Conservation (phyloP, 345 rosid genomes). For the Linum trigynum region DNA sequence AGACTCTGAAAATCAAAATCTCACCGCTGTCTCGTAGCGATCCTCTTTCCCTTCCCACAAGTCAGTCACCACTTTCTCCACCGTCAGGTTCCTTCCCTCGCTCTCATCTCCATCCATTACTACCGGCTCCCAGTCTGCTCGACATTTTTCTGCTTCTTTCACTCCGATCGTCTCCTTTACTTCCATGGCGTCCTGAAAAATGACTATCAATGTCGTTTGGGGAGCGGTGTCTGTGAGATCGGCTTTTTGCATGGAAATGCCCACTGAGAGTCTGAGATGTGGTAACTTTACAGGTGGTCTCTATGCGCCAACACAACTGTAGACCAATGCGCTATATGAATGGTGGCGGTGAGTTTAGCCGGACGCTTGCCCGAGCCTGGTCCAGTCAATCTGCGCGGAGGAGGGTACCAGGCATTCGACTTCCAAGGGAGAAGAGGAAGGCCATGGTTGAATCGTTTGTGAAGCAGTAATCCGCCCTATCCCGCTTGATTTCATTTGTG, state of each 20-base stretch:
- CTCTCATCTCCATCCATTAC: not conserved
- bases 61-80: not conserved
- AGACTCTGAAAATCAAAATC: not conserved
- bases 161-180: not conserved
- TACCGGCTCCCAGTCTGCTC: not conserved
- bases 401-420: not conserved
- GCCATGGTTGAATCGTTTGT: not conserved
- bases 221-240: not conserved
- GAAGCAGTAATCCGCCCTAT: not conserved
- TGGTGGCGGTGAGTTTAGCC: slow-evolving; percentile 1
- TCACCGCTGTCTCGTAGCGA: not conserved
- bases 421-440: slow-evolving; percentile 1
- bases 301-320: no score
- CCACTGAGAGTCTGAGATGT: no score
- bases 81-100: not conserved
- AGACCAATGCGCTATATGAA: not conserved
- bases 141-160: not conserved
- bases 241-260: not conserved
- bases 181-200: not conserved
- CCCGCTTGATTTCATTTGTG: not conserved
- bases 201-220: not conserved
- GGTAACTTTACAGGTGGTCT: no score
- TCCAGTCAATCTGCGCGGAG: not conserved
- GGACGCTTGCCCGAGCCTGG: not conserved
- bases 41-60: no score